Conservation (phyloP, 805 yeast genomes). For the Tetrapisispora phaffii region DNA sequence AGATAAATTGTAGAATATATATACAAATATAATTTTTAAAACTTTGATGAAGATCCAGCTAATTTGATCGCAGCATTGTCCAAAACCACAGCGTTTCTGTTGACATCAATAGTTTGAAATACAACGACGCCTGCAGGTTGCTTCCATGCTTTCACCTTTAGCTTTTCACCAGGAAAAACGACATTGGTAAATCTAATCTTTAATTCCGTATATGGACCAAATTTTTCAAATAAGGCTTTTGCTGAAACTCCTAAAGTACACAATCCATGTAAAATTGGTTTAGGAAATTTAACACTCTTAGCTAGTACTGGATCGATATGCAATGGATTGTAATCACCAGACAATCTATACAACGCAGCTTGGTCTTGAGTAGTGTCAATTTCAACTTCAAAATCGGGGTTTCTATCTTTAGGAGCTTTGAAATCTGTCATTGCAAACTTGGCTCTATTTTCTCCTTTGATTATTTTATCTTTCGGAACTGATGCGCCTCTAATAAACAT, state of each 20-base stretch:
- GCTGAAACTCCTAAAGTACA: conserved; percentile 77
- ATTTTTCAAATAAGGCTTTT: conserved; percentile 67
- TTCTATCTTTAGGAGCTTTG: conserved; percentile 44
- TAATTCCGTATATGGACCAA: conserved; percentile 72
- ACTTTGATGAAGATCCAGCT: conserved; percentile 23
- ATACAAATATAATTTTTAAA: conserved; percentile 11
- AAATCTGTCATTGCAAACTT: conserved; percentile 56
- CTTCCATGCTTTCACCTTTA: conserved; percentile 79
- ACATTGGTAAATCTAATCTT: conserved; percentile 86
- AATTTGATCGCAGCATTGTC: conserved; percentile 79
- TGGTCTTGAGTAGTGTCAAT: conserved; percentile 56
- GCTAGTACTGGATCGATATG: conserved; percentile 93
- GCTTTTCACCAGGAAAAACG: conserved; percentile 90
- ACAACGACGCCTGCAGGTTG: conserved; percentile 51
- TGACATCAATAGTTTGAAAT: conserved; percentile 76
- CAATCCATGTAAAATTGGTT: conserved; percentile 89
- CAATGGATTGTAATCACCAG: conserved; percentile 91
- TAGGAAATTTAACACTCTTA: conserved; percentile 70
- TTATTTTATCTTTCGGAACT: conserved; percentile 44
- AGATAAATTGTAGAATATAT: background rate
- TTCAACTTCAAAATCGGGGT: conserved; percentile 57
- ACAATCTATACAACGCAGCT: conserved; percentile 82
- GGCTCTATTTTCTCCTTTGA: conserved; percentile 38
- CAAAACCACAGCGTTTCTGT: conserved; percentile 68
- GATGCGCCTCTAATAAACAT: conserved; percentile 67